These are phyloP conservation scores for Geranomyces michiganensis DNA, from an alignment of 192 early-diverging fungal genomes.

Conservation along the genomic window DNA sequence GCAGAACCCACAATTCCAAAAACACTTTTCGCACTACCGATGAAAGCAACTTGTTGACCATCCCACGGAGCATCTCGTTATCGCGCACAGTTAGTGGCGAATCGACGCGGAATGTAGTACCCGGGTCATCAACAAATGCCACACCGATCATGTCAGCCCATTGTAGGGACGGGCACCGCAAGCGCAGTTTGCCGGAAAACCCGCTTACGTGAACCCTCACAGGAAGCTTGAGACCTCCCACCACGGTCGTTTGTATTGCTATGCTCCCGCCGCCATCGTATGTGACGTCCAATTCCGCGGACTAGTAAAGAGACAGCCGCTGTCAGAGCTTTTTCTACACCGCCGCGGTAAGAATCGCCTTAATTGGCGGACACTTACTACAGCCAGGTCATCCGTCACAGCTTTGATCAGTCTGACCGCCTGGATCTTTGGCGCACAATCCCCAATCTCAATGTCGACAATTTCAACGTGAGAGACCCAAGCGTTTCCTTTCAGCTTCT, in stretches of 20 bases:
- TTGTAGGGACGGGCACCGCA: slow-evolving; percentile 48
- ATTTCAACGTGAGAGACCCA: slow-evolving; percentile 53
- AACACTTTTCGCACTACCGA: slow-evolving; percentile 52
- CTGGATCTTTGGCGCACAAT: slow-evolving; percentile 47
- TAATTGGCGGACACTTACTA: slow-evolving; percentile 31
- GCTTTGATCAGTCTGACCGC: slow-evolving; percentile 52
- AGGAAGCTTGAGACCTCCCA: slow-evolving; percentile 47
- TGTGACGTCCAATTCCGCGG: slow-evolving; percentile 50
- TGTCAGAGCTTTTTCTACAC: too few relatives aligned
- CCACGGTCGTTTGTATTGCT: slow-evolving; percentile 47
- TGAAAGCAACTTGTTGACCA: slow-evolving; percentile 52
- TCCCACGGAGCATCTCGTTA: slow-evolving; percentile 48
- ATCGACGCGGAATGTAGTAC: slow-evolving; percentile 53
- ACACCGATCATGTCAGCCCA: slow-evolving; percentile 54
- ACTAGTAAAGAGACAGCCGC: too few relatives aligned
- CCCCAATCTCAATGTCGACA: slow-evolving; percentile 50
- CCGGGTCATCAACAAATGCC: slow-evolving; percentile 60
- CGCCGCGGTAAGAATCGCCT: not conserved
- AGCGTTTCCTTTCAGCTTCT: slow-evolving; percentile 50
- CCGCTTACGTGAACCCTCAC: slow-evolving; percentile 46
- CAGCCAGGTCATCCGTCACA: slow-evolving; percentile 56
- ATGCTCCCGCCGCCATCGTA: slow-evolving; percentile 57
- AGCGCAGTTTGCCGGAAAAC: slow-evolving; percentile 49
- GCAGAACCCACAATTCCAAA: slow-evolving; percentile 61
- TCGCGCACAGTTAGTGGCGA: slow-evolving; percentile 51